Evolutionary conservation across 495 filamentous ascomycete species (phyloP).

Genomic region (Penicillium cinerascens): DNA sequence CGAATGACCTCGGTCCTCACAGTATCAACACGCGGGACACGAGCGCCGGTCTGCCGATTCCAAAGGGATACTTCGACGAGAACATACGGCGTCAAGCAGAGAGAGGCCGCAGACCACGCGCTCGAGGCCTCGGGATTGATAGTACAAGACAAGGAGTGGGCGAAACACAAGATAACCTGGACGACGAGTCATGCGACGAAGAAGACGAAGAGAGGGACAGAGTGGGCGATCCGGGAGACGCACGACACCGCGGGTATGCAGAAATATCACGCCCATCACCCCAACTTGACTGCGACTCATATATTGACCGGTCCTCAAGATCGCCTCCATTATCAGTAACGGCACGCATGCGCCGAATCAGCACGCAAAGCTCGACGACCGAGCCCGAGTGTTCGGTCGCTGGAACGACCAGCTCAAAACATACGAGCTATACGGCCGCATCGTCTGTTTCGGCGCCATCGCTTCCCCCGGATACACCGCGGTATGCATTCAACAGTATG

Average conservation of each 20-base stretch:
- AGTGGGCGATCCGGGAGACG: slow-evolving; percentile 4
- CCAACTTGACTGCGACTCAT: slow-evolving; percentile 16
- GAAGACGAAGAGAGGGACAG: slow-evolving; percentile 21
- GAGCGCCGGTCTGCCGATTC: slow-evolving; percentile 17
- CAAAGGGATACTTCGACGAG: slow-evolving; percentile 40
- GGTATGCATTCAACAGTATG: slow-evolving; percentile 10
- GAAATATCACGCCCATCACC: not conserved
- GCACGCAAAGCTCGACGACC: slow-evolving; percentile 31
- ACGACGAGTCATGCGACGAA: slow-evolving; percentile 27
- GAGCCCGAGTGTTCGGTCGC: slow-evolving; percentile 28
- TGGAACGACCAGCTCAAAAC: slow-evolving; percentile 33
- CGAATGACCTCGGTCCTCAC: slow-evolving; percentile 2
- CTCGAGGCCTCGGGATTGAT: slow-evolving; percentile 12
- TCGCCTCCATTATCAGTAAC: slow-evolving; percentile 42
- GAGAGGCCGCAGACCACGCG: slow-evolving; percentile 3
- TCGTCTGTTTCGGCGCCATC: slow-evolving; percentile 30
- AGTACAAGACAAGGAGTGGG: not conserved
- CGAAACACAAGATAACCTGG: slow-evolving; percentile 2
- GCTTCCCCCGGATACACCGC: slow-evolving; percentile 30
- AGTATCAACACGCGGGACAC: slow-evolving; percentile 4
- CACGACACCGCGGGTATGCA: not conserved
- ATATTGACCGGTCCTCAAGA: slow-evolving; percentile 28
- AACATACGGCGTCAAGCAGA: slow-evolving; percentile 24
- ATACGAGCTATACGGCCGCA: slow-evolving; percentile 37
- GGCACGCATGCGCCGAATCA: slow-evolving; percentile 43